Evolutionary conservation across 352 stramenopile genomes (phyloP).

Genomic region (Hyaloperonospora brassicae): DNA sequence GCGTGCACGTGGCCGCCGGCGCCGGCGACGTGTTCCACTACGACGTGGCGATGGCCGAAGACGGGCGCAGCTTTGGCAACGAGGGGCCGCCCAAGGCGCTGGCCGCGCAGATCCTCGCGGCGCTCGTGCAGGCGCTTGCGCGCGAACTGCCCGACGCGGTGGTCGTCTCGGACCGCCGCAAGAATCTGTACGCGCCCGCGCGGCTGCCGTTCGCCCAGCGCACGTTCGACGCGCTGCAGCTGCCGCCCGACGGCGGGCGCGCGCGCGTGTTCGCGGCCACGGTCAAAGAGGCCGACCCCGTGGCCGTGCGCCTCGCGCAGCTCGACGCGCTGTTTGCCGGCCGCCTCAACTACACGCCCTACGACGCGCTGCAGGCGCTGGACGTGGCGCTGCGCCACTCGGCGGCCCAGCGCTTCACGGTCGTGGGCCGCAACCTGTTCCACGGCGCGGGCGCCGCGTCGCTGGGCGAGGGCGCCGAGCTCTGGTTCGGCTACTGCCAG

Average conservation of each 20-base stretch:
- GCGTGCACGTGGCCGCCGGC: slow-evolving; percentile 39
- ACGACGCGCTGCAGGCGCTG: slow-evolving; percentile 63
- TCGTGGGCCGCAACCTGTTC: slow-evolving; percentile 57
- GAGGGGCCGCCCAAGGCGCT: slow-evolving; percentile 51
- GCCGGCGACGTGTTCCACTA: slow-evolving; percentile 68
- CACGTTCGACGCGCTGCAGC: slow-evolving; percentile 29
- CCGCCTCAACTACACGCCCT: slow-evolving; percentile 60
- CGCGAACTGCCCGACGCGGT: slow-evolving; percentile 29
- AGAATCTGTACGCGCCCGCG: slow-evolving; percentile 47
- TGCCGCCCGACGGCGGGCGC: slow-evolving; percentile 38
- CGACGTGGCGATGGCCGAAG: slow-evolving; percentile 48
- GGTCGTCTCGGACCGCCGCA: slow-evolving; percentile 45
- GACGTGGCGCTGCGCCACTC: slow-evolving; percentile 61
- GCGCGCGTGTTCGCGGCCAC: slow-evolving; percentile 37
- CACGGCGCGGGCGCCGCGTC: slow-evolving; percentile 25
- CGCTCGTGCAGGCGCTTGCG: slow-evolving; percentile 33
- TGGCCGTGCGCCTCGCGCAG: slow-evolving; percentile 58
- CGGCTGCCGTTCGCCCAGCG: slow-evolving; percentile 40
- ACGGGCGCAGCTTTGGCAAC: slow-evolving; percentile 29
- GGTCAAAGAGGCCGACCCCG: slow-evolving; percentile 47
- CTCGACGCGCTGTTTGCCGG: slow-evolving; percentile 46
- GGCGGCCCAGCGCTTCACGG: slow-evolving; percentile 41
- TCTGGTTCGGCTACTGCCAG: slow-evolving; percentile 75
- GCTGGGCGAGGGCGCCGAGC: slow-evolving; percentile 52
- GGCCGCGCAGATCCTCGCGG: slow-evolving; percentile 47